A percentile compares a stretch with the other conserved stretches of the same genome.
Evolutionary conservation across 345 rosid species (phyloP).

Genomic region (Arabidopsis thaliana): TAIR10.1 NC_003071.7:9275501-9276000

Average conservation of each 20-base stretch:
- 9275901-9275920: constrained; percentile 67
- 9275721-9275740: constrained; percentile 65
- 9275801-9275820: constrained; percentile 42
- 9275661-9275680: constrained; percentile 90
- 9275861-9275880: constrained; percentile 65
- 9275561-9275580: constrained; percentile 78
- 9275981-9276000: not conserved
- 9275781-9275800: constrained; percentile 44
- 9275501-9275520: constrained; percentile 57
- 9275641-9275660: constrained; percentile 78
- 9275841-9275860: constrained; percentile 47
- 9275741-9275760: constrained; percentile 71
- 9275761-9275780: constrained; percentile 51
- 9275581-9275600: constrained; percentile 93
- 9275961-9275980: constrained; percentile 65
- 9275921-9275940: constrained; percentile 64
- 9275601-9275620: constrained; percentile 80
- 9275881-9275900: constrained; percentile 66
- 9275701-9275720: constrained; percentile 56
- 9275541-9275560: constrained; percentile 88
- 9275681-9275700: constrained; percentile 65
- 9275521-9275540: constrained; percentile 57
- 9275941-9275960: constrained; percentile 77
- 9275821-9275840: constrained; percentile 9
- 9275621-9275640: constrained; percentile 77